Conservation (phyloP, 495 filamentous ascomycete species). For the Lineolata rhizophorae region DNA sequence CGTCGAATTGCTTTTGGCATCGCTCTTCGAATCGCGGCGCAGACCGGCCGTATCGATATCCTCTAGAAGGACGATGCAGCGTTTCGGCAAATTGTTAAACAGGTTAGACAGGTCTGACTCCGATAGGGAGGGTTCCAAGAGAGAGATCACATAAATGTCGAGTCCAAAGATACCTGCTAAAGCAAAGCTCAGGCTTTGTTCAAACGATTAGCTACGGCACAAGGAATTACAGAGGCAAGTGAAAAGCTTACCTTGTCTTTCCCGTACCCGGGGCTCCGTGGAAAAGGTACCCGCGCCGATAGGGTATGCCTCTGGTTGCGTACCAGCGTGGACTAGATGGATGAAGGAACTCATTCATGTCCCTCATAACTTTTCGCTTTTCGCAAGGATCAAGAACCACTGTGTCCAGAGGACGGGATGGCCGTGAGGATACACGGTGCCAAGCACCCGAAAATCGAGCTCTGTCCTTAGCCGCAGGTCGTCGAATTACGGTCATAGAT, state of each 20-base stretch:
- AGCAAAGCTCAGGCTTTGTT: conserved; percentile 30
- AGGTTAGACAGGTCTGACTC: conserved; percentile 51
- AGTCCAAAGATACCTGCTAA: conserved; percentile 50
- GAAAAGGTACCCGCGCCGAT: conserved; percentile 22
- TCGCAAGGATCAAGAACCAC: conserved; percentile 58
- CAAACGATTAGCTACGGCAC: too few species aligned
- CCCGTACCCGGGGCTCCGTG: conserved; percentile 21
- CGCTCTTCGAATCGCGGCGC: conserved; percentile 15
- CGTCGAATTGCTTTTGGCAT: conserved; percentile 3
- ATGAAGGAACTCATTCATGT: conserved; percentile 79
- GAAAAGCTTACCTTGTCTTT: too few species aligned
- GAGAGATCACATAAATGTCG: conserved; percentile 44
- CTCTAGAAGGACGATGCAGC: conserved; percentile 52
- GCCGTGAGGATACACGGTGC: not conserved
- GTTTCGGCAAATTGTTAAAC: conserved; percentile 43
- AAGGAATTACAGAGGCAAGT: too few species aligned
- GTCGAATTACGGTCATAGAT: not conserved
- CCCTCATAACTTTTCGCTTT: conserved; percentile 48
- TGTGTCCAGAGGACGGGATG: conserved; percentile 19
- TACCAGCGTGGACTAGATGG: conserved; percentile 53
- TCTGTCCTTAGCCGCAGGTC: not conserved
- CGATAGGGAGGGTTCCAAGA: conserved; percentile 29
- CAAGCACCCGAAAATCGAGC: not conserved
- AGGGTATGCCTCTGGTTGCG: conserved; percentile 35
- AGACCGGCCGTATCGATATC: conserved; percentile 41